Evolutionary conservation across 176 grass and related monocot species (phyloP).

Genomic region (Chrysopogon serrulatus): DNA sequence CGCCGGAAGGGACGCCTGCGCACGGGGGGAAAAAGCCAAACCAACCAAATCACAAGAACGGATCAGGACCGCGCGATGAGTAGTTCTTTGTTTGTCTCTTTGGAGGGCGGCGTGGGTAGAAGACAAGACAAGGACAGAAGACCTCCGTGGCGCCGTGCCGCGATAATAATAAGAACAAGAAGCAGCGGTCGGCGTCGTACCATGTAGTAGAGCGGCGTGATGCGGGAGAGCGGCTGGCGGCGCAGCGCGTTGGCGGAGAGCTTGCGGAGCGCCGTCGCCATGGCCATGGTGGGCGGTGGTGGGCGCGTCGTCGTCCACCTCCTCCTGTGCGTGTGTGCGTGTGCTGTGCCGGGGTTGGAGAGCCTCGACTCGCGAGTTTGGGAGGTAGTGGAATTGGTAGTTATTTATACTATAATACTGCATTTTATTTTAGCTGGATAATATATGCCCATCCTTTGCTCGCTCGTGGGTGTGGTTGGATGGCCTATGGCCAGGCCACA

Average conservation of each 20-base stretch:
- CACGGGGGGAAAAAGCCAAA: neutral
- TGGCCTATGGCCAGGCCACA: no score
- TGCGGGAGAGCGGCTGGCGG: constrained; percentile 47
- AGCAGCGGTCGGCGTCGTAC: constrained; percentile 11
- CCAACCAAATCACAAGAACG: constrained; percentile 1
- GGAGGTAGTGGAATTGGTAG: constrained; percentile 22
- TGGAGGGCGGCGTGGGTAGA: neutral
- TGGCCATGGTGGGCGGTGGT: constrained; percentile 55
- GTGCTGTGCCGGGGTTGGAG: constrained; percentile 1
- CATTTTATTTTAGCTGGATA: constrained; percentile 10
- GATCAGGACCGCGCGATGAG: neutral
- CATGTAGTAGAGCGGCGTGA: constrained; percentile 57
- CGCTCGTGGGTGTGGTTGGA: constrained; percentile 1
- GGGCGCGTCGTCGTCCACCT: constrained; percentile 10
- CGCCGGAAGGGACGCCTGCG: constrained; percentile 59
- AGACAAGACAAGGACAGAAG: neutral
- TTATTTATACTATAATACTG: neutral
- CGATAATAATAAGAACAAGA: neutral
- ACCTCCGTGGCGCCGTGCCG: neutral
- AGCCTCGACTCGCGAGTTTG: constrained; percentile 6
- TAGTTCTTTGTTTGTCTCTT: neutral
- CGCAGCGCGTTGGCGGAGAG: constrained; percentile 43
- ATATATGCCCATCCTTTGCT: neutral
- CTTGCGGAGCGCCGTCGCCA: constrained; percentile 72
- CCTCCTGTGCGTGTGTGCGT: no score